Evolutionary conservation across 2,329 filamentous ascomycete genomes (phyloP).

Genomic region (Nemania diffusa): DNA sequence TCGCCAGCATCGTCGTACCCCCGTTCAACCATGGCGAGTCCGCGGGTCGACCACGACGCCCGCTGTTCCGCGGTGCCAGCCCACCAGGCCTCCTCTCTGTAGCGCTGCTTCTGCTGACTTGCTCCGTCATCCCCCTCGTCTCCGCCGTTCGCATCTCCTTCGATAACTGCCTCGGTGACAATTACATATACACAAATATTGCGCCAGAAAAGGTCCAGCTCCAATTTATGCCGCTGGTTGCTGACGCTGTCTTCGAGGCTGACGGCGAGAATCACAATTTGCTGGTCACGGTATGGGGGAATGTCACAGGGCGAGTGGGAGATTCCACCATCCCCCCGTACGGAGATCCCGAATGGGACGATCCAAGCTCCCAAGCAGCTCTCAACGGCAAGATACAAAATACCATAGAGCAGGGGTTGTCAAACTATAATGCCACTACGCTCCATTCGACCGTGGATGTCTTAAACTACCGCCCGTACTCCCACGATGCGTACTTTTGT

Average conservation of each 20-base stretch:
- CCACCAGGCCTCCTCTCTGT: constrained; percentile 17
- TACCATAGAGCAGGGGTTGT: constrained; percentile 58
- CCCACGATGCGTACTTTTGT: constrained; percentile 72
- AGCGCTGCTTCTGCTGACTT: constrained; percentile 53
- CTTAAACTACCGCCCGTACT: constrained; percentile 78
- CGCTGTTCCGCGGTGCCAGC: constrained; percentile 9
- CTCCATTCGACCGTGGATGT: constrained; percentile 77
- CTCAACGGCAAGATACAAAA: constrained; percentile 81
- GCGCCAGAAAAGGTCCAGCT: constrained; percentile 65
- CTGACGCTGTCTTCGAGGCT: constrained; percentile 79
- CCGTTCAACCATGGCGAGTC: constrained; percentile 25
- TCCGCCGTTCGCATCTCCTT: constrained; percentile 78
- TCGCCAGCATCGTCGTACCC: constrained; percentile 28
- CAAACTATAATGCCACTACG: constrained; percentile 73
- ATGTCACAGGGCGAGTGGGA: constrained; percentile 80
- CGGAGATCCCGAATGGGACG: constrained; percentile 67
- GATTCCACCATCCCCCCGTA: constrained; percentile 67
- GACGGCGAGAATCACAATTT: constrained; percentile 70
- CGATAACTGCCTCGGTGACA: constrained; percentile 80
- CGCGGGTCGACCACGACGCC: constrained; percentile 21
- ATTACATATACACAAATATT: constrained; percentile 62
- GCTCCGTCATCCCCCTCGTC: constrained; percentile 55
- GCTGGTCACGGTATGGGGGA: constrained; percentile 85
- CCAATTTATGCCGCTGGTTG: constrained; percentile 81
- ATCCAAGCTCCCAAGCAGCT: constrained; percentile 63